These are phyloP conservation scores for Peltaster fructicola DNA, from an alignment of 2,329 filamentous ascomycete species.

Conservation along the genomic window DNA sequence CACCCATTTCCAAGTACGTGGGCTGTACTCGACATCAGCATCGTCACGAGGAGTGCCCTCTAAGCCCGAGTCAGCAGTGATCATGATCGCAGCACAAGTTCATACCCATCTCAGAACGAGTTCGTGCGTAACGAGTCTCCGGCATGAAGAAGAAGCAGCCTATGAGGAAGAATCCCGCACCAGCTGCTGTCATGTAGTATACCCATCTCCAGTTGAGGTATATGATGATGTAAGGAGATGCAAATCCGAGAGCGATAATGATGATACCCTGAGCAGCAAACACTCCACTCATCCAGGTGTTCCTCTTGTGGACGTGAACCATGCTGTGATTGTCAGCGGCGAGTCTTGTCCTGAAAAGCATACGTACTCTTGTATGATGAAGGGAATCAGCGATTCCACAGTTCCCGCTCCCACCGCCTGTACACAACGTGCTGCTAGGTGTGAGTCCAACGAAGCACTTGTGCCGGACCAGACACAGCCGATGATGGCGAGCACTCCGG, in stretches of 20 bases:
- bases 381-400: slow-evolving; percentile 16
- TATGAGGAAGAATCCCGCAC: slow-evolving; percentile 11
- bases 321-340: too few relatives aligned
- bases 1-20: slow-evolving; percentile 10
- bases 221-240: slow-evolving; percentile 13
- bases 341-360: too few relatives aligned
- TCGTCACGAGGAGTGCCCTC: slow-evolving; percentile 7
- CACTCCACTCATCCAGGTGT: slow-evolving; percentile 14
- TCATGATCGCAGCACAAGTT: background rate
- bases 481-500: slow-evolving; percentile 12
- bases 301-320: slow-evolving; percentile 15
- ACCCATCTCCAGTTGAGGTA: slow-evolving; percentile 14
- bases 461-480: slow-evolving; percentile 15
- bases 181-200: slow-evolving; percentile 13
- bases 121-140: slow-evolving; percentile 15
- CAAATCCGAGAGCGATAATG: slow-evolving; percentile 15
- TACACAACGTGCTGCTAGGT: slow-evolving; percentile 14
- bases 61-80: slow-evolving; percentile 1
- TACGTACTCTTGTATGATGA: slow-evolving; percentile 17
- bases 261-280: slow-evolving; percentile 16
- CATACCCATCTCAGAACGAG: slow-evolving; percentile 11
- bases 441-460: slow-evolving; percentile 10
- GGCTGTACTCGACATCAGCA: slow-evolving; percentile 2
- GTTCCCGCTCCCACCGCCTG: slow-evolving; percentile 17
- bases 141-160: slow-evolving; percentile 13